These are phyloP conservation scores for Chloroidium sp. DNA, from an alignment of 163 green algal genomes.

Conservation along the genomic window DNA sequence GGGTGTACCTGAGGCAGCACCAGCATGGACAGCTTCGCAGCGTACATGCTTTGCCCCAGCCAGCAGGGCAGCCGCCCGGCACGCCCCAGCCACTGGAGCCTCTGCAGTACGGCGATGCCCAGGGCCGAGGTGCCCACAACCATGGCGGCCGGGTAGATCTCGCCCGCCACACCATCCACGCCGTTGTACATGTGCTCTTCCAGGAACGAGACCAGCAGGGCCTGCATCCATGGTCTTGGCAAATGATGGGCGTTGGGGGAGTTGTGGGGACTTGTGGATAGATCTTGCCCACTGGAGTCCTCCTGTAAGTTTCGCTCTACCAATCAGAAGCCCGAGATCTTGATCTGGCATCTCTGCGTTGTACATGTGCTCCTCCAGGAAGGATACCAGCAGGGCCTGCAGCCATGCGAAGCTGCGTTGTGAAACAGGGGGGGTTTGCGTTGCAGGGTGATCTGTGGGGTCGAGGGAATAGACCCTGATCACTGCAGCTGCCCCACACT, in stretches of 20 bases:
- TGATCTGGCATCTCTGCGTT: too few species aligned
- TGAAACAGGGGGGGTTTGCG: too few species aligned
- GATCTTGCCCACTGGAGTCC: too few species aligned
- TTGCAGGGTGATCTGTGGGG: too few species aligned
- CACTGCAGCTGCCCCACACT: too few species aligned
- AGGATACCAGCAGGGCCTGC: slow-evolving; percentile 34
- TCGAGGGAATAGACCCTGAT: too few species aligned
- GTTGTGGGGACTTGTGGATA: too few species aligned
- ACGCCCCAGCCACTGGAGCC: slow-evolving; percentile 8
- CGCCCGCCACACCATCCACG: slow-evolving; percentile 24
- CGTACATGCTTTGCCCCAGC: slow-evolving; percentile 37
- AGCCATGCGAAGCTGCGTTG: background rate
- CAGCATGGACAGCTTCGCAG: slow-evolving; percentile 82
- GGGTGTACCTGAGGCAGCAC: slow-evolving; percentile 65
- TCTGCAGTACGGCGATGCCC: slow-evolving; percentile 25
- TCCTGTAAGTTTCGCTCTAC: too few species aligned
- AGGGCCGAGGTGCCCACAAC: slow-evolving; percentile 65
- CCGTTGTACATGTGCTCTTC: slow-evolving; percentile 67
- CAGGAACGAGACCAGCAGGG: slow-evolving; percentile 43
- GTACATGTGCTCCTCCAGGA: too few species aligned
- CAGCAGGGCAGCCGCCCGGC: slow-evolving; percentile 24
- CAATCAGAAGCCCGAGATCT: too few species aligned
- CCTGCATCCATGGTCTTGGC: slow-evolving; percentile 4
- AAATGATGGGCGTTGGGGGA: too few species aligned
- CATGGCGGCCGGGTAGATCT: slow-evolving; percentile 69